Conservation (phyloP, 495 filamentous ascomycete species). For the Daldinia decipiens region DNA sequence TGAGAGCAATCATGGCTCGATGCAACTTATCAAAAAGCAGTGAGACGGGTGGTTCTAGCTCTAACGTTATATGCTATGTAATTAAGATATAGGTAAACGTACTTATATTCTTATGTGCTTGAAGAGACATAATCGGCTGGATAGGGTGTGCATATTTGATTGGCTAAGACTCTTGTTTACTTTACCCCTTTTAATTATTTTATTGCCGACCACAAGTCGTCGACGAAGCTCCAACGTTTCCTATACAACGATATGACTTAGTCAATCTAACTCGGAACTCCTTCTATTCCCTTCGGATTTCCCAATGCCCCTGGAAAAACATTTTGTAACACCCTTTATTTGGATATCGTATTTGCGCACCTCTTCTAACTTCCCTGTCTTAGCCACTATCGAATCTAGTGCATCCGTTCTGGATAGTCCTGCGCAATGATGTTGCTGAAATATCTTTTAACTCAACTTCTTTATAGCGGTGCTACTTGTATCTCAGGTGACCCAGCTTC, state of each 20-base stretch:
- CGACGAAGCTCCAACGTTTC: background rate
- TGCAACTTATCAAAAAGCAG: background rate
- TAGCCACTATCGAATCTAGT: too few species aligned
- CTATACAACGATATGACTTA: too few species aligned
- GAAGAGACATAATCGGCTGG: background rate
- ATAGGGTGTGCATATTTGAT: background rate
- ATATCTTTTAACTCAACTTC: background rate
- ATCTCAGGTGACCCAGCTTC: background rate
- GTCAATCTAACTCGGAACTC: too few species aligned
- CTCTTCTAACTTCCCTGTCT: too few species aligned
- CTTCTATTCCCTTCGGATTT: too few species aligned
- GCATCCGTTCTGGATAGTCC: too few species aligned
- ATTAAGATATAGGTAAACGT: background rate
- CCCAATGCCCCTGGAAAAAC: too few species aligned
- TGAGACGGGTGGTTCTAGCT: background rate
- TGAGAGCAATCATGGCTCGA: background rate
- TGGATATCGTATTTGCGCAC: too few species aligned
- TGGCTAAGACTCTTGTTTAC: background rate
- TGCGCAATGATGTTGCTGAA: background rate
- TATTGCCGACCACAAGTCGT: background rate
- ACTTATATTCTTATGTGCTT: background rate
- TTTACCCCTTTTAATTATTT: background rate
- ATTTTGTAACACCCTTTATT: too few species aligned
- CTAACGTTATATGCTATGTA: background rate
- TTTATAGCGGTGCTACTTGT: background rate